A percentile compares a stretch with the other conserved stretches of the same genome.
phyloP scores from a whole-genome alignment of 495 filamentous ascomycete genomes.

The Eremomyces bilateralis region DNA sequence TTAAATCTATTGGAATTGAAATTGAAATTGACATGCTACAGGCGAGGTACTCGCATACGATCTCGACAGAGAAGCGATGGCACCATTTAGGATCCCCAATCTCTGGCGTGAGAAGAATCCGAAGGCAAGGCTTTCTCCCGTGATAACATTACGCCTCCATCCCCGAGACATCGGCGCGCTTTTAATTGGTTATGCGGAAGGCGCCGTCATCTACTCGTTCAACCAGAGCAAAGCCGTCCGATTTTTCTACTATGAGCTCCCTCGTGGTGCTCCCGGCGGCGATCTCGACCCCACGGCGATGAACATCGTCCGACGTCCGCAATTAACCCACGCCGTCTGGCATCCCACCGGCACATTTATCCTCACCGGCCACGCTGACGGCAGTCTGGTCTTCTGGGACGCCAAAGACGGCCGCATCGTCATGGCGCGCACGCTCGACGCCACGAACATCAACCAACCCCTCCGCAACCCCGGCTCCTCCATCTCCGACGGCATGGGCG shows the following conservation, averaged over 20 bases:
- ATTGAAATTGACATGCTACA: conserved; percentile 9
- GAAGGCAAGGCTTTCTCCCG: conserved; percentile 30
- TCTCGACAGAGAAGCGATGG: conserved; percentile 54
- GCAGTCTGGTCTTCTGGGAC: conserved; percentile 85
- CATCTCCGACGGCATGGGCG: conserved; percentile 22
- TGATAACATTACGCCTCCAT: conserved; percentile 65
- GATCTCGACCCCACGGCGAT: conserved; percentile 34
- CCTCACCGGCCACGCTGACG: conserved; percentile 71
- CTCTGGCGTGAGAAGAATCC: conserved; percentile 52
- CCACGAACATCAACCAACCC: conserved; percentile 44
- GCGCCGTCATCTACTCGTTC: conserved; percentile 77
- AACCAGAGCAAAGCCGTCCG: conserved; percentile 60
- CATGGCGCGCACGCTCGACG: conserved; percentile 58
- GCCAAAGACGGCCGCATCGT: conserved; percentile 72
- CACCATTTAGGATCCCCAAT: conserved; percentile 62
- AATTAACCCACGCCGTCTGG: conserved; percentile 63
- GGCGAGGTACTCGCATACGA: conserved; percentile 77
- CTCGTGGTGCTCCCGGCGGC: conserved; percentile 70
- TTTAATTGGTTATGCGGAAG: conserved; percentile 67
- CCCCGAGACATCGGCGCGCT: conserved; percentile 85
- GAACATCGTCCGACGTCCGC: conserved; percentile 37
- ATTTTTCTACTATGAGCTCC: conserved; percentile 66
- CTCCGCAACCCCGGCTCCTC: conserved; percentile 16
- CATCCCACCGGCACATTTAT: conserved; percentile 90
- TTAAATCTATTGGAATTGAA: neutral